These are phyloP conservation scores for Fusarium compactum DNA, from an alignment of 2,329 filamentous ascomycete species.

Conservation along the genomic window DNA sequence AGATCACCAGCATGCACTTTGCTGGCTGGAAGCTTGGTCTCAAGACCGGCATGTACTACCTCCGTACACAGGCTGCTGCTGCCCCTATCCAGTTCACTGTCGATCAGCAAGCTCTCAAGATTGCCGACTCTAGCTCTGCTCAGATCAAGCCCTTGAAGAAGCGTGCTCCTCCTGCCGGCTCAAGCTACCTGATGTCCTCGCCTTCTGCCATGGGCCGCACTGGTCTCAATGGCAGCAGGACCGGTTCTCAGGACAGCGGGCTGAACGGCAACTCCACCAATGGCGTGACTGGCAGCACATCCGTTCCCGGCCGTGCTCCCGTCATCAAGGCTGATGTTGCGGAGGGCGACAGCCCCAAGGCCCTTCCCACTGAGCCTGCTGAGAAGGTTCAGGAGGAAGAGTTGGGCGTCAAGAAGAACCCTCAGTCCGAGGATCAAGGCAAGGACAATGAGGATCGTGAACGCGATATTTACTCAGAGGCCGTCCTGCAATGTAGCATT, in stretches of 20 bases:
- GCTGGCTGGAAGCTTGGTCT: constrained; percentile 98
- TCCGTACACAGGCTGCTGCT: constrained; percentile 95
- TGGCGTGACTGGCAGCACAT: constrained; percentile 70
- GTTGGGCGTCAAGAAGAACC: constrained; percentile 63
- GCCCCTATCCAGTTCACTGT: constrained; percentile 99
- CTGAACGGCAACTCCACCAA: constrained; percentile 69
- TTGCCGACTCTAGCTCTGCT: constrained; percentile 83
- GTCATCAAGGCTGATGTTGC: constrained; percentile 81
- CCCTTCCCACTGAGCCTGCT: constrained; percentile 78
- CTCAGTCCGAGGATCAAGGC: constrained; percentile 79
- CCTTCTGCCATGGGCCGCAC: constrained; percentile 74
- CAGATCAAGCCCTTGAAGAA: constrained; percentile 76
- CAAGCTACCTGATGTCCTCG: constrained; percentile 63
- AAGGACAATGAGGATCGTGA: constrained; percentile 80
- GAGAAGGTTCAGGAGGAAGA: constrained; percentile 74
- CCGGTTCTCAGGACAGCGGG: constrained; percentile 58
- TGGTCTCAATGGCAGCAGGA: constrained; percentile 69
- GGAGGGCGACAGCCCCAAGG: constrained; percentile 83
- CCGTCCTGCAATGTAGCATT: constrained; percentile 94
- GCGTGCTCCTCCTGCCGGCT: constrained; percentile 69
- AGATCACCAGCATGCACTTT: constrained; percentile 99
- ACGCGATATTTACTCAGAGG: constrained; percentile 94
- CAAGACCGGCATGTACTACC: constrained; percentile 99
- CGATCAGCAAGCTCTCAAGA: constrained; percentile 93
- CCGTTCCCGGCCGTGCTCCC: constrained; percentile 73